Evolutionary conservation across 177 flowering plant genomes (phyloP).

Genomic region (Vitis hybrid): DNA sequence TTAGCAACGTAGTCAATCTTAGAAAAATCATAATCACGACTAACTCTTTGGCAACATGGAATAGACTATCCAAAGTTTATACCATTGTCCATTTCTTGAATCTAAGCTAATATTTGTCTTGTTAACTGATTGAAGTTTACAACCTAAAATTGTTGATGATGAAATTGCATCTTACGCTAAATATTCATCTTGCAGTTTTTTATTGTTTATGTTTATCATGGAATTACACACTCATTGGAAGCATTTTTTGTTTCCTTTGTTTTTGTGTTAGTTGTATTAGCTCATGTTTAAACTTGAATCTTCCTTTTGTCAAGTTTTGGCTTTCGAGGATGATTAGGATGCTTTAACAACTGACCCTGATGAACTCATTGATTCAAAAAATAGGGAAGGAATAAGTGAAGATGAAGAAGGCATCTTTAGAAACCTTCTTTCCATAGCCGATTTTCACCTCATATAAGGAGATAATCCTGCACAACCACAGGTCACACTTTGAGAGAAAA

Average conservation of each 20-base stretch:
- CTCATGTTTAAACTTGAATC: not conserved
- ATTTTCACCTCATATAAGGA: constrained; percentile 90
- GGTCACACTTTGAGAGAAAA: constrained; percentile 88
- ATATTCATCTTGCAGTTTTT: not conserved
- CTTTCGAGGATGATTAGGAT: constrained; percentile 98
- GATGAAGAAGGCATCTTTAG: constrained; percentile 97
- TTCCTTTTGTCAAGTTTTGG: constrained; percentile 64
- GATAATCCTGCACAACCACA: constrained; percentile 96
- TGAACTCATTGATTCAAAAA: constrained; percentile 94
- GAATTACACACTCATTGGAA: not conserved
- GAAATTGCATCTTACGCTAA: too few species aligned
- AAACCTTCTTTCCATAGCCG: constrained; percentile 60
- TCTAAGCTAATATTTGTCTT: too few species aligned
- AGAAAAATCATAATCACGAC: too few species aligned
- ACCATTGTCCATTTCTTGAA: too few species aligned
- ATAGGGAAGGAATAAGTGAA: constrained; percentile 93
- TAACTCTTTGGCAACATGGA: too few species aligned
- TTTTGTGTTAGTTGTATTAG: constrained; percentile 2
- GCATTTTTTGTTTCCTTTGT: not conserved
- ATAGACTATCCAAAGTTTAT: too few species aligned
- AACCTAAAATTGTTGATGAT: too few species aligned
- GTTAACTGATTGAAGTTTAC: too few species aligned
- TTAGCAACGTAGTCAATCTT: too few species aligned
- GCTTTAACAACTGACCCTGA: constrained; percentile 96
- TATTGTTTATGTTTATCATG: not conserved